Conservation (phyloP, 768 basidiomycete genomes). For the Kwoniella sp. region DNA sequence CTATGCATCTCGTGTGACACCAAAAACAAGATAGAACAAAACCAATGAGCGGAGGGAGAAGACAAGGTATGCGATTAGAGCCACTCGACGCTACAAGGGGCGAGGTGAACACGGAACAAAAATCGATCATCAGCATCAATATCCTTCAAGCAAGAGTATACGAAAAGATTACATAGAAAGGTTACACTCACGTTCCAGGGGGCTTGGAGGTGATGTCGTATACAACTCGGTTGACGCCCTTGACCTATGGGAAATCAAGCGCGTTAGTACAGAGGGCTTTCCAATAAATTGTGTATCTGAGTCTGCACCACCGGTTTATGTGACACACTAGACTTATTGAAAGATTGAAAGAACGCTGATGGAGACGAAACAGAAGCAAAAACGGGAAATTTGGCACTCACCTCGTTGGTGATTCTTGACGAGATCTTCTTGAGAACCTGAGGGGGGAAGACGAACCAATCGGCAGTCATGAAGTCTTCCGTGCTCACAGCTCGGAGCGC, state of each 20-base stretch:
- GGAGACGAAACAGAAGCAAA: background rate
- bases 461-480: slow-evolving; percentile 99
- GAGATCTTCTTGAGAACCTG: slow-evolving; percentile 87
- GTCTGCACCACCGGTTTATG: background rate
- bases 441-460: slow-evolving; percentile 98
- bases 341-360: background rate
- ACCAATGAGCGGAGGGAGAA: slow-evolving; percentile 4
- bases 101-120: too few species aligned
- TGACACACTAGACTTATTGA: background rate
- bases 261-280: background rate
- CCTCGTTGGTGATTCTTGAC: slow-evolving; percentile 96
- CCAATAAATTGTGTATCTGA: too few species aligned
- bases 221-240: slow-evolving; percentile 92
- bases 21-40: slow-evolving; percentile 5
- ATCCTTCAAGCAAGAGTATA: background rate
- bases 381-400: slow-evolving; percentile 50
- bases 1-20: slow-evolving; percentile 20
- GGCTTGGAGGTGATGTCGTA: slow-evolving; percentile 95
- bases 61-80: slow-evolving; percentile 23
- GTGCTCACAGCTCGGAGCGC: slow-evolving; percentile 91
- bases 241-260: slow-evolving; percentile 39
- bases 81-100: slow-evolving; percentile 42
- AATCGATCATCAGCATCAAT: background rate
- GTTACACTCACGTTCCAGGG: slow-evolving; percentile 64
- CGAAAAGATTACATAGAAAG: background rate